Conservation (phyloP, 1,284 basidiomycete species). For the Paramarasmius palmivorus region DNA sequence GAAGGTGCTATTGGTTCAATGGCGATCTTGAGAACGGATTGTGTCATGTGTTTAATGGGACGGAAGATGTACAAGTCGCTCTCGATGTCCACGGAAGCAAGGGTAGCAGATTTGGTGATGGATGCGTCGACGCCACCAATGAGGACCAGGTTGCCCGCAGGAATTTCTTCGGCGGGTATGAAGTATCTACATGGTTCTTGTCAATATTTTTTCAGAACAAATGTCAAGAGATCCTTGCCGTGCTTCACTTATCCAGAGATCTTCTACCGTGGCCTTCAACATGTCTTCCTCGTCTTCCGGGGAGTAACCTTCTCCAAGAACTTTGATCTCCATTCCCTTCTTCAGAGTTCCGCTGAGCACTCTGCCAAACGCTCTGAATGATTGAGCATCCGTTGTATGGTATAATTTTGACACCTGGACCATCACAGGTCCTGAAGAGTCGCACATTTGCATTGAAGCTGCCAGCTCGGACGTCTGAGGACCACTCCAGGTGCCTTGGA, state of each 20-base stretch:
- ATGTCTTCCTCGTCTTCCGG: constrained; percentile 99
- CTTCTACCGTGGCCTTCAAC: constrained; percentile 84
- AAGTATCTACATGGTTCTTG: constrained; percentile 66
- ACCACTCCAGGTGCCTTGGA: constrained; percentile 84
- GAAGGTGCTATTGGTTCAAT: constrained; percentile 98
- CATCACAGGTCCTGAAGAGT: constrained; percentile 86
- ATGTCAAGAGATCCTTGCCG: constrained; percentile 48
- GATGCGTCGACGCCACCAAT: constrained; percentile 93
- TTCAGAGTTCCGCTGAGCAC: constrained; percentile 90
- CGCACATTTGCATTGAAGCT: constrained; percentile 79
- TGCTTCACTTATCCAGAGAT: constrained; percentile 88
- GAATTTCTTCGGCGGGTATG: constrained; percentile 84
- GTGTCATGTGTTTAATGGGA: constrained; percentile 94
- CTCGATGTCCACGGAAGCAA: constrained; percentile 73
- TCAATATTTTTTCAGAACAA: constrained; percentile 14
- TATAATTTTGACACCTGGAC: constrained; percentile 94
- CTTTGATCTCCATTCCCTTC: constrained; percentile 86
- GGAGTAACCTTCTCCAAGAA: constrained; percentile 97
- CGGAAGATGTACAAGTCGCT: constrained; percentile 93
- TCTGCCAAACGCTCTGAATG: constrained; percentile 94
- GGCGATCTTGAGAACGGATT: constrained; percentile 97
- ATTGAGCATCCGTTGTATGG: constrained; percentile 93
- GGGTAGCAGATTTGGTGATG: constrained; percentile 93
- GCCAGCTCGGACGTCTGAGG: constrained; percentile 81
- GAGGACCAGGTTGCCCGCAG: constrained; percentile 92